Evolutionary conservation across 2,329 filamentous ascomycete species (phyloP).

Genomic region (Myrmaecium sp.): DNA sequence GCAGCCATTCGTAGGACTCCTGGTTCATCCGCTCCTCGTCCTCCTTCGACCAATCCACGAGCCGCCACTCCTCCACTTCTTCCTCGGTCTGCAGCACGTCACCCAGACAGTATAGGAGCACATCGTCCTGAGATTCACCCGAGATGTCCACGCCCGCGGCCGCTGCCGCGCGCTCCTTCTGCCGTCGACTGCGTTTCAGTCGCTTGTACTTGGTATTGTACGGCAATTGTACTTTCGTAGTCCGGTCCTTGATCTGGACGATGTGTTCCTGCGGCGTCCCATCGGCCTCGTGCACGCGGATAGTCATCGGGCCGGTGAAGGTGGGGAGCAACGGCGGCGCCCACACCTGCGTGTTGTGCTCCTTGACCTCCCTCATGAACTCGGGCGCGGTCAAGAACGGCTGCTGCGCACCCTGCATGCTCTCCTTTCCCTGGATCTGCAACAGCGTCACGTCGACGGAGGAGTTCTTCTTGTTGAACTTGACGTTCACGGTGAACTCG

Average conservation of each 20-base stretch:
- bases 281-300: conserved; percentile 93
- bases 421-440: conserved; percentile 42
- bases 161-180: conserved; percentile 59
- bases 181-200: conserved; percentile 68
- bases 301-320: conserved; percentile 94
- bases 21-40: conserved; percentile 84
- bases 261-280: conserved; percentile 98
- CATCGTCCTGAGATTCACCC: conserved; percentile 47
- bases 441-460: conserved; percentile 82
- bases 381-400: conserved; percentile 46
- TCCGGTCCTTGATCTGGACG: conserved; percentile 78
- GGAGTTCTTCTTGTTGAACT: conserved; percentile 95
- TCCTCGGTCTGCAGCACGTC: conserved; percentile 74
- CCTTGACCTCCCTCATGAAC: conserved; percentile 51
- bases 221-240: conserved; percentile 78
- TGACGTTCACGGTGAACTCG: conserved; percentile 66
- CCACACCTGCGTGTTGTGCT: conserved; percentile 47
- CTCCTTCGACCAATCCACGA: conserved; percentile 78
- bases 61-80: conserved; percentile 66
- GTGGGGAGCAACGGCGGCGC: conserved; percentile 55
- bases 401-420: conserved; percentile 14
- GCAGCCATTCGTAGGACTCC: conserved; percentile 97
- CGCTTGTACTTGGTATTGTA: conserved; percentile 99
- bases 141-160: conserved; percentile 45
- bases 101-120: conserved; percentile 78